Evolutionary conservation across 768 basidiomycete genomes (phyloP), one percentile per base, ranked within the genome.

Genomic region (Boletales sp.): DNA sequence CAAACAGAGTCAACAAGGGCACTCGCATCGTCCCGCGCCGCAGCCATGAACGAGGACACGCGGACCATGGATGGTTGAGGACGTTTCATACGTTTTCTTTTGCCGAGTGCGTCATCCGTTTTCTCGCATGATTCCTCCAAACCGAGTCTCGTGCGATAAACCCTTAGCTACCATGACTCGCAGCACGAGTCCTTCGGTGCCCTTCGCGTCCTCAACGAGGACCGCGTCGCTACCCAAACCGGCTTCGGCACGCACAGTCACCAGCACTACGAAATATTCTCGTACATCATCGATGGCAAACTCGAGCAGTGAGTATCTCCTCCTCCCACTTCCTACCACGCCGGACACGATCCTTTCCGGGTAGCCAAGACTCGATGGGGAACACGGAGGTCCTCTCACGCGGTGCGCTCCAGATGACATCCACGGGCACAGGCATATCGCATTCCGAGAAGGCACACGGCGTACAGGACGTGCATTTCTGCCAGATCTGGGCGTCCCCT

Each of bases 161-260:
- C 3, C 29, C 40, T 12, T 14, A 83, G 79, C 59, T 95, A 92
- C 63, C 74, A 81, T 37, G 83, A 86, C 40, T 54, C 62, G 8
- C 47, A 70, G 1, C 83, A 83, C 55, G 73, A 81, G 39, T 69
- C 72, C 2, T 94, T 82, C 55, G 90, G 94, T 2, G 59, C 81
- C 14, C 79, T 97, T 1, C 81, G 94, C 8, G 90, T 97, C 32
- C 85, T 97, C 67, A 97, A 97, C 70, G 94, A 97, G 68, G 91
- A 93, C 58, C 84, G 90, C 17, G 88, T 94, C 35, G 78, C 76
- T 4, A 71, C 86, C 7, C 60, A 69, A 14, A 84, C 81, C 15
- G 95, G 95, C 0, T 97, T 97, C 55, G 92, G 90, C 3, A 86
- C 84, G 0, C 90, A 94, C 67, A 76, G 78, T 7, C 92, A 94